Percentiles rank a stretch among this genome's conserved stretches.
These are phyloP conservation scores for Verticillium albo-atrum DNA, from an alignment of 2,329 filamentous ascomycete genomes.

Conservation along the genomic window DNA sequence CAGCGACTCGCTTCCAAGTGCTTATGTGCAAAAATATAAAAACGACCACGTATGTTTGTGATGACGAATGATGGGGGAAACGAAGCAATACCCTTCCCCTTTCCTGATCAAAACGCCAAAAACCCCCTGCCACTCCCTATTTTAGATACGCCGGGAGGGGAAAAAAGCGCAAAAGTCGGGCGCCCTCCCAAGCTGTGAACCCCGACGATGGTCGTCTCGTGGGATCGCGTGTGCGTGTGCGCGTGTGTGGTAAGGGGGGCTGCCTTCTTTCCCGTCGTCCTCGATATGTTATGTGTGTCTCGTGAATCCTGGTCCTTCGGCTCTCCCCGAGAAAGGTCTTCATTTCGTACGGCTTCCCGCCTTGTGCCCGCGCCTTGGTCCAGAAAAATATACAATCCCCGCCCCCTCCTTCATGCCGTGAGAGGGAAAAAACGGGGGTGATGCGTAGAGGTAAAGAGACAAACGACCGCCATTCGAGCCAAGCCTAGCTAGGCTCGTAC, in stretches of 20 bases:
- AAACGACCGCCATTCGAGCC: background rate
- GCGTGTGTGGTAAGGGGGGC: background rate
- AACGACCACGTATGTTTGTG: background rate
- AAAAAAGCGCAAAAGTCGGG: background rate
- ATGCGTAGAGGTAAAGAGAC: background rate
- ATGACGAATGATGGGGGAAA: background rate
- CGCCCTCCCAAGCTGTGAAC: background rate
- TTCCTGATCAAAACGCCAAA: background rate
- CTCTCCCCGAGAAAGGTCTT: background rate
- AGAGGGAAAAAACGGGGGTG: background rate
- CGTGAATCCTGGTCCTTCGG: background rate
- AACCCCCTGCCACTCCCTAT: background rate
- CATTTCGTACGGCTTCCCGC: background rate
- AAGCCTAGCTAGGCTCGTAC: background rate
- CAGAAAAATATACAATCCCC: background rate
- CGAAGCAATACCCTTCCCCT: background rate
- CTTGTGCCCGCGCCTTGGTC: background rate
- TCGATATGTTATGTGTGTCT: background rate
- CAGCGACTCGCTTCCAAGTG: constrained; percentile 16
- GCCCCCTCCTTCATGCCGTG: background rate
- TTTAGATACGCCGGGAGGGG: background rate
- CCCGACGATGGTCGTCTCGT: background rate
- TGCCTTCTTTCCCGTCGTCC: too few species aligned
- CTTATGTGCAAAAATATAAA: constrained; percentile 22
- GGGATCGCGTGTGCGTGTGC: background rate